These are phyloP conservation scores for Chaetomium cochliodes DNA, from an alignment of 495 filamentous ascomycete genomes.

Conservation along the genomic window DNA sequence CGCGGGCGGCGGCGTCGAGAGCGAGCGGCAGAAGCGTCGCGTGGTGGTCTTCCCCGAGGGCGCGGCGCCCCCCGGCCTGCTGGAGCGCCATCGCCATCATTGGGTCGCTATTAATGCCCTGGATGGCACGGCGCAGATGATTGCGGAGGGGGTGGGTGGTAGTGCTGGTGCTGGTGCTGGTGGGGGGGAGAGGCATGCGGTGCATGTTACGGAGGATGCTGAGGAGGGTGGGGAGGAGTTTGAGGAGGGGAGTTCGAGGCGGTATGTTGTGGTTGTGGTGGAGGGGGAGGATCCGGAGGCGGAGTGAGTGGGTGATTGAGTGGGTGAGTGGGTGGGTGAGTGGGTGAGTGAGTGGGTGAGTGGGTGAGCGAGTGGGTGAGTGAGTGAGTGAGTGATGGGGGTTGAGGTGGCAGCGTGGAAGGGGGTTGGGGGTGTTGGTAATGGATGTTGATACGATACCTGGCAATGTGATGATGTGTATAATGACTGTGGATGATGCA, in stretches of 20 bases:
- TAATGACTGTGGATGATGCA: slow-evolving; percentile 12
- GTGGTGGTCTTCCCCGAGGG: slow-evolving; percentile 37
- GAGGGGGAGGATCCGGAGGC: slow-evolving; percentile 9
- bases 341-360: not conserved
- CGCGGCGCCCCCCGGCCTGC: slow-evolving; percentile 29
- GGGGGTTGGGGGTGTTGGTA: not conserved
- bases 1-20: slow-evolving; percentile 4
- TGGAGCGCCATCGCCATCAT: slow-evolving; percentile 30
- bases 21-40: slow-evolving; percentile 24
- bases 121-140: slow-evolving; percentile 30
- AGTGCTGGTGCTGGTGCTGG: not conserved
- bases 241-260: slow-evolving; percentile 19
- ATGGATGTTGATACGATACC: not conserved
- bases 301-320: not conserved
- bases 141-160: slow-evolving; percentile 4
- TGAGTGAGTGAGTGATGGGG: not conserved
- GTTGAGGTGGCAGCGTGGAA: too few relatives aligned
- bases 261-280: slow-evolving; percentile 36
- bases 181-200: slow-evolving; percentile 26
- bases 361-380: too few relatives aligned
- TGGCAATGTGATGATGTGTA: slow-evolving; percentile 1
- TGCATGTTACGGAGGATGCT: slow-evolving; percentile 32
- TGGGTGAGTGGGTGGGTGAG: not conserved
- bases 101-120: slow-evolving; percentile 33
- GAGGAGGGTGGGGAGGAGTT: slow-evolving; percentile 24